Evolutionary conservation across 331 rosid species (phyloP).

Genomic region (Dryas integrifolia): DNA sequence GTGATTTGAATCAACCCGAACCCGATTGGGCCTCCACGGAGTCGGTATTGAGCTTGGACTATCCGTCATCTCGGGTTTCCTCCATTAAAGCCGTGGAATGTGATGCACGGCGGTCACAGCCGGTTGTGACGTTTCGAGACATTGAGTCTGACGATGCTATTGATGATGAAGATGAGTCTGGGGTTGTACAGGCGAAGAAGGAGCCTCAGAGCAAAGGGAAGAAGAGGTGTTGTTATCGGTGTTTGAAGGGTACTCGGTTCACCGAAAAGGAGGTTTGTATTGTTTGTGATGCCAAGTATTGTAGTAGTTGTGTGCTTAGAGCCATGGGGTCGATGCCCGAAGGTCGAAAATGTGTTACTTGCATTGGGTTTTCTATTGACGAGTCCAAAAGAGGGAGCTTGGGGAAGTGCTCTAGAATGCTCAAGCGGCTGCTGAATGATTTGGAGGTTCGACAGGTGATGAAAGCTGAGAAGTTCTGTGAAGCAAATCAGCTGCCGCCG

Average conservation of each 20-base stretch:
- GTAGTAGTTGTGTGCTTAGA: conserved; percentile 82
- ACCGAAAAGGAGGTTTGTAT: conserved; percentile 88
- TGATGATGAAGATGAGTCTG: conserved; percentile 58
- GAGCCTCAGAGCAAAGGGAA: conserved; percentile 64
- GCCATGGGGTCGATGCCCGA: conserved; percentile 99
- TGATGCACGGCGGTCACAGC: conserved; percentile 43
- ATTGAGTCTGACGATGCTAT: conserved; percentile 58
- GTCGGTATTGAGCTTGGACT: conserved; percentile 71
- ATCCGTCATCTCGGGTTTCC: conserved; percentile 83
- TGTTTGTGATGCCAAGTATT: conserved; percentile 91
- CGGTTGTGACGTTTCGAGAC: conserved; percentile 57
- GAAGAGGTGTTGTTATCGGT: conserved; percentile 80
- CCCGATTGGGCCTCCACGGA: conserved; percentile 71
- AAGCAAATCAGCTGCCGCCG: conserved; percentile 88
- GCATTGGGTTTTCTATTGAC: conserved; percentile 78
- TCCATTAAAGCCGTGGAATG: conserved; percentile 62
- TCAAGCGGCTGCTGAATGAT: conserved; percentile 76
- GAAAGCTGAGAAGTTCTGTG: conserved; percentile 84
- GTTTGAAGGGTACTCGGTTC: conserved; percentile 79
- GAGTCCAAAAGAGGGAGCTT: conserved; percentile 70
- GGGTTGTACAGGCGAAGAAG: conserved; percentile 40
- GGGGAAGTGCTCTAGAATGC: conserved; percentile 89
- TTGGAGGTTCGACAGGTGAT: conserved; percentile 81
- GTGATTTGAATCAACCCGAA: conserved; percentile 47
- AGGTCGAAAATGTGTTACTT: conserved; percentile 91